Percentiles rank a stretch among this genome's conserved stretches.
These are phyloP conservation scores for Scedosporium dehoogii DNA, from an alignment of 2,329 filamentous ascomycete species.

Conservation along the genomic window DNA sequence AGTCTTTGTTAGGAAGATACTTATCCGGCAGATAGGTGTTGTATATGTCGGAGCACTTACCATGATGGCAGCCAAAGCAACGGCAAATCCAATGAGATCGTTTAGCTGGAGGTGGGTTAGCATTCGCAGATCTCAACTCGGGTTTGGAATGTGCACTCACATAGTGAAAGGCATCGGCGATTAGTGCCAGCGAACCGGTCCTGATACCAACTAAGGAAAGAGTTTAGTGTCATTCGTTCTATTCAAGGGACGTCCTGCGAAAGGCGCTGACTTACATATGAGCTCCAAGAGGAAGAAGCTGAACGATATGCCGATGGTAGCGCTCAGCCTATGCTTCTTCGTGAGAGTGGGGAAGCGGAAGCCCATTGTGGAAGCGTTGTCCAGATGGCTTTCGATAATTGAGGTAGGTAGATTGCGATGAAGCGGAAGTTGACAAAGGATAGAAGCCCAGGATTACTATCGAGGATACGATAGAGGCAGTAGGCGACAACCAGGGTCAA, in stretches of 20 bases:
- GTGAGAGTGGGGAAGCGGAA: constrained; percentile 18
- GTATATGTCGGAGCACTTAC: background rate
- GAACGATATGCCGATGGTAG: constrained; percentile 38
- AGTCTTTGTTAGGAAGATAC: background rate
- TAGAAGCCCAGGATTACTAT: too few species aligned
- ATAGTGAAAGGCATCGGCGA: constrained; percentile 74
- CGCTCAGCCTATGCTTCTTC: constrained; percentile 34
- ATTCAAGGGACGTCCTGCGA: too few species aligned
- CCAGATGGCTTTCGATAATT: background rate
- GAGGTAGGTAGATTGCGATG: background rate
- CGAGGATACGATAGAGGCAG: too few species aligned
- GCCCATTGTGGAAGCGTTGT: constrained; percentile 18
- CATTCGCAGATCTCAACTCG: background rate
- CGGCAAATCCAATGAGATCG: constrained; percentile 5
- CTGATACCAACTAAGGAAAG: constrained; percentile 49
- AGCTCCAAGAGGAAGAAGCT: constrained; percentile 43
- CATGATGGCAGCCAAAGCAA: background rate
- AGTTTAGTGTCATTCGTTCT: background rate
- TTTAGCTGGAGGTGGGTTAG: background rate
- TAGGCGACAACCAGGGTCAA: too few species aligned
- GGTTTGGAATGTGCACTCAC: constrained; percentile 28
- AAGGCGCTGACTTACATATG: constrained; percentile 23
- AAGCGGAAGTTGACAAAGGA: too few species aligned
- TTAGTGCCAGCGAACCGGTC: constrained; percentile 59
- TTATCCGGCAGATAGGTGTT: background rate